Conservation (phyloP, 768 basidiomycete genomes). For the Lentinula raphanica region DNA sequence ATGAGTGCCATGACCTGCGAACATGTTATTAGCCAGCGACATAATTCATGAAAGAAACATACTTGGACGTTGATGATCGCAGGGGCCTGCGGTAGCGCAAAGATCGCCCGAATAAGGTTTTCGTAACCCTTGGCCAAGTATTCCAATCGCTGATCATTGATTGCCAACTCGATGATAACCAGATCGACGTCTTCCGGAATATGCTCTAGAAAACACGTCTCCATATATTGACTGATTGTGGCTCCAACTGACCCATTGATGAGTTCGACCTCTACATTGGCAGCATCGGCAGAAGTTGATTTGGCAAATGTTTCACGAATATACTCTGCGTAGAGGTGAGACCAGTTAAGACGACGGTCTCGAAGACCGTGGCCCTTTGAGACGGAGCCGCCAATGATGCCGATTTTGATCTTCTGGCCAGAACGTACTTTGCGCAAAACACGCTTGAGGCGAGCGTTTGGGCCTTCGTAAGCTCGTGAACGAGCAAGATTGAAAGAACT, state of each 20-base stretch:
- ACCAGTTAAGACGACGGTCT: not conserved
- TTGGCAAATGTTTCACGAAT: not conserved
- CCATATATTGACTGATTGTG: conserved; percentile 1
- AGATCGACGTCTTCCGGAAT: conserved; percentile 1
- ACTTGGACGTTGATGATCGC: conserved; percentile 2
- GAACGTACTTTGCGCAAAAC: not conserved
- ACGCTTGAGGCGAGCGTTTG: not conserved
- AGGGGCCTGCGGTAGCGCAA: not conserved
- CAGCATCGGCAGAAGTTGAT: not conserved
- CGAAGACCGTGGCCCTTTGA: not conserved
- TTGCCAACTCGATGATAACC: not conserved
- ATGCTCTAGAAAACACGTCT: conserved; percentile 3
- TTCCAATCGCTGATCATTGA: conserved; percentile 1
- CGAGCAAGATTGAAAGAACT: conserved; percentile 3
- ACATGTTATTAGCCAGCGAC: not conserved
- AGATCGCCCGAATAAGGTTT: not conserved
- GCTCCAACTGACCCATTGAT: conserved; percentile 1
- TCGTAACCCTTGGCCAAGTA: not conserved
- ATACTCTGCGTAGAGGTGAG: not conserved
- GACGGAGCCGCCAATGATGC: not conserved
- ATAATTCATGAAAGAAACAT: not conserved
- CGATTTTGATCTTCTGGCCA: not conserved
- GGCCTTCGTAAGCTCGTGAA: conserved; percentile 4
- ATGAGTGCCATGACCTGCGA: not conserved
- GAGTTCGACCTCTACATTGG: not conserved